phyloP scores from a whole-genome alignment of 306 rosid species.

The Dalbergia cultrata region DNA sequence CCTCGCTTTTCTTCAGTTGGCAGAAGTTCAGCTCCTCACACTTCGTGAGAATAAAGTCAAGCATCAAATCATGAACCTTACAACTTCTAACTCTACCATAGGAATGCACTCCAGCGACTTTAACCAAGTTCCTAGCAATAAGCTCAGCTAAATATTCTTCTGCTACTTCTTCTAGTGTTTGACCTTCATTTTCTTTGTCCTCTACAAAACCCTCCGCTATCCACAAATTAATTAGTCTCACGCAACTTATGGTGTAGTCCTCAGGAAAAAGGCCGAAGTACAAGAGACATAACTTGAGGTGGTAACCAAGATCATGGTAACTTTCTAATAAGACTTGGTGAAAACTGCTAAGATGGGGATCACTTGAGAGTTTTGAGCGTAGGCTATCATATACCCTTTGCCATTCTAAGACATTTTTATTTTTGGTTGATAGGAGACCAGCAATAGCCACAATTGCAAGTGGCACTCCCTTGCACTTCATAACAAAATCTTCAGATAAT shows the following conservation, averaged over 20 bases:
- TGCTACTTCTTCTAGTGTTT: neutral
- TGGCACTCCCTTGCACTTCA: slow-evolving; percentile 34
- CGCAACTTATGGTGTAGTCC: neutral
- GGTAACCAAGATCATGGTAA: slow-evolving; percentile 25
- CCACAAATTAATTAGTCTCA: slow-evolving; percentile 26
- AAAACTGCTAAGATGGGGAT: slow-evolving; percentile 10
- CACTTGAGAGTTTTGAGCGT: neutral
- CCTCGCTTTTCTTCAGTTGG: neutral
- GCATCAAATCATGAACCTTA: slow-evolving; percentile 9
- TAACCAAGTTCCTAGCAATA: neutral
- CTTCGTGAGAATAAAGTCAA: neutral
- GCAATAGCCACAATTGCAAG: neutral
- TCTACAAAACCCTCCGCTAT: slow-evolving; percentile 21
- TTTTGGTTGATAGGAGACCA: slow-evolving; percentile 14
- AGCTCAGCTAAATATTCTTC: slow-evolving; percentile 16
- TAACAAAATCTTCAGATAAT: neutral
- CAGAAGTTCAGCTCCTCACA: neutral
- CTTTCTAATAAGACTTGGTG: neutral
- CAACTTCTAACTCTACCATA: neutral
- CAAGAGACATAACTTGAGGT: neutral
- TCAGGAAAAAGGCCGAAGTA: slow-evolving; percentile 20
- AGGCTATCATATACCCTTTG: neutral
- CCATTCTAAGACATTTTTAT: slow-evolving; percentile 11
- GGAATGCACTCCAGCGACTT: neutral
- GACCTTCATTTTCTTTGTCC: neutral